Evolutionary conservation across 768 basidiomycete genomes (phyloP), one percentile per base, ranked within the genome.

Genomic region (Leccinellum albellum): DNA sequence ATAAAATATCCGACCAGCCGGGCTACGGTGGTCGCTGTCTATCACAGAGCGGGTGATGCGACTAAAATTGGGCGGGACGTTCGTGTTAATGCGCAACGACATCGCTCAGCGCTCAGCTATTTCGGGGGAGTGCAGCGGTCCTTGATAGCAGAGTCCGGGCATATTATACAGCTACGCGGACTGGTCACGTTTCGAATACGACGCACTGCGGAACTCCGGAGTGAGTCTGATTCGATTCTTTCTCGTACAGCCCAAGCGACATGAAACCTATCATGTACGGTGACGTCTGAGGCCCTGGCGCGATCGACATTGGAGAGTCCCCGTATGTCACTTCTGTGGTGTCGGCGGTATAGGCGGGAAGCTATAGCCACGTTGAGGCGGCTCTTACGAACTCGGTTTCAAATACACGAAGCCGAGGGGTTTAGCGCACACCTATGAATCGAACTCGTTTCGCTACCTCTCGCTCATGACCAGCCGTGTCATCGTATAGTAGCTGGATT

Each of bases 11-110:
- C 53, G 61, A 35, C 53, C 50, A 57, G 56, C 54, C 49, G 61
- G 59, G 54, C 24, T 46, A 29, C 56, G 57, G 45, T 50, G 35
- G 55, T 57, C 57, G 42, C 35, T 66, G 49, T 66, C 62, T 32
- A 53, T 42, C 40, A 57, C 17, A 48, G 70, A 63, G 46, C 48
- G 52, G 51, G 55, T 66, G 59, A 64, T 57, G 46, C 57, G 62
- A 54, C 54, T 40, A 15, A 60, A 31, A 59, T 64, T 42, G 35
- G 69, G 59, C 40, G 64, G 69, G 44, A 72, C 47, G 45, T 66
- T 61, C 15, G 72, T 70, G 66, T 66, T 64, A 54, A 73, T 66
- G 62, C 62, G 60, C 58, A 71, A 59, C 31, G 71, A 62, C 70
- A 71, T 71, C 28, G 61, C 51, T 59, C 50, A 59, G 55, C 31